phyloP scores from a whole-genome alignment of 495 filamentous ascomycete genomes.

The Penicillium silybi region DNA sequence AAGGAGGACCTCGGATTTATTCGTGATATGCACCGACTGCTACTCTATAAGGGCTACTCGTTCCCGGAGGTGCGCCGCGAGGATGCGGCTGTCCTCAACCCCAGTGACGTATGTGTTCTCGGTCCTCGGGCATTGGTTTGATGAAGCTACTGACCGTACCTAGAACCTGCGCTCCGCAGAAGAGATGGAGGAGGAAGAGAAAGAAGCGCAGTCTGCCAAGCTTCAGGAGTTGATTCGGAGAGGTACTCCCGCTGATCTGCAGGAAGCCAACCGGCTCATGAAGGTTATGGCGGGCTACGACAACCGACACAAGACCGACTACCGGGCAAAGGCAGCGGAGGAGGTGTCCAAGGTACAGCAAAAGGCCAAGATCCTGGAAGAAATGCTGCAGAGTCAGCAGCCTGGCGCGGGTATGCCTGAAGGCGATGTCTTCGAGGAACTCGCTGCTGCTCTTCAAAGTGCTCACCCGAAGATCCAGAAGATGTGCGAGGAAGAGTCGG shows the following conservation, averaged over 20 bases:
- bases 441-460: constrained; percentile 85
- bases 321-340: constrained; percentile 93
- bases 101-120: constrained; percentile 80
- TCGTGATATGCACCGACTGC: constrained; percentile 92
- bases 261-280: constrained; percentile 96
- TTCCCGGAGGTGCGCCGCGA: constrained; percentile 90
- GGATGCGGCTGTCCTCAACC: constrained; percentile 95
- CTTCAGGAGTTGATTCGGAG: constrained; percentile 93
- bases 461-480: constrained; percentile 98
- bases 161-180: constrained; percentile 94
- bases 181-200: constrained; percentile 98
- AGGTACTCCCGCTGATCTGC: constrained; percentile 85
- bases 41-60: constrained; percentile 94
- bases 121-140: background rate
- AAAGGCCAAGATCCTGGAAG: constrained; percentile 88
- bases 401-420: constrained; percentile 79
- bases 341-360: constrained; percentile 89
- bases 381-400: constrained; percentile 81
- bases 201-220: constrained; percentile 91
- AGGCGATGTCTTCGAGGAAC: constrained; percentile 93
- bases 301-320: constrained; percentile 91
- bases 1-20: constrained; percentile 96
- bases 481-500: constrained; percentile 98
- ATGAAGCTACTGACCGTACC: constrained; percentile 23
- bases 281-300: constrained; percentile 99